Conservation (phyloP, 129 eudicot genomes). For the Pulicaria dysenterica region DNA sequence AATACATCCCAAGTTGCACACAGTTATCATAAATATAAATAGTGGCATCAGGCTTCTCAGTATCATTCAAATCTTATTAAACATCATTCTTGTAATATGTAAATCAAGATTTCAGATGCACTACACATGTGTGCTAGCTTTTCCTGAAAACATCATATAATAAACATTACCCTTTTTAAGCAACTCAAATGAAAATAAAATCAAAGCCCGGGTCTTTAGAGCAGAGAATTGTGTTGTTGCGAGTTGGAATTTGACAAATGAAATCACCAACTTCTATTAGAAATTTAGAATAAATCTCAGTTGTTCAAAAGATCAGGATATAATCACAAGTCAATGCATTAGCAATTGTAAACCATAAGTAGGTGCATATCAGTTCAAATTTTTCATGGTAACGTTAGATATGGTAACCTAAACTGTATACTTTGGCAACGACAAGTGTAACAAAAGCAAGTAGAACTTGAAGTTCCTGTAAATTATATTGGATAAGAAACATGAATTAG, state of each 20-base stretch:
- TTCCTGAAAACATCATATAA: not conserved
- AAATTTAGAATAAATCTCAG: too few species aligned
- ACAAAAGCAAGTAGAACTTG: too few species aligned
- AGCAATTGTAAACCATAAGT: conserved; percentile 3
- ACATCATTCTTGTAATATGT: not conserved
- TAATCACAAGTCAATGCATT: too few species aligned
- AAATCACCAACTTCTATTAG: too few species aligned
- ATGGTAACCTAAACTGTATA: conserved; percentile 10
- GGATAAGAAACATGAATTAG: too few species aligned
- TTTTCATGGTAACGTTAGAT: not conserved
- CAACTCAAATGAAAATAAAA: not conserved
- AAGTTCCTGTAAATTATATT: conserved; percentile 68
- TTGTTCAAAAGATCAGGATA: too few species aligned
- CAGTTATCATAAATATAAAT: not conserved
- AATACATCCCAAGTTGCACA: not conserved
- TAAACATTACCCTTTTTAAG: too few species aligned
- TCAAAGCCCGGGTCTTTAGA: not conserved
- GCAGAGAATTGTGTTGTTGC: too few species aligned
- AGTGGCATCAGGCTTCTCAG: conserved; percentile 10
- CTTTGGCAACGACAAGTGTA: conserved; percentile 69
- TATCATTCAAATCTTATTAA: not conserved
- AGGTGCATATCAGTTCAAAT: not conserved
- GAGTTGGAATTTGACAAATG: too few species aligned
- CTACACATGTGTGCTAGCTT: not conserved
- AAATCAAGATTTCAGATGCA: conserved; percentile 1